Percentiles rank a stretch among this genome's conserved stretches.
These are phyloP conservation scores for Vicia sativa DNA, from an alignment of 306 rosid genomes.

Conservation along the genomic window DNA sequence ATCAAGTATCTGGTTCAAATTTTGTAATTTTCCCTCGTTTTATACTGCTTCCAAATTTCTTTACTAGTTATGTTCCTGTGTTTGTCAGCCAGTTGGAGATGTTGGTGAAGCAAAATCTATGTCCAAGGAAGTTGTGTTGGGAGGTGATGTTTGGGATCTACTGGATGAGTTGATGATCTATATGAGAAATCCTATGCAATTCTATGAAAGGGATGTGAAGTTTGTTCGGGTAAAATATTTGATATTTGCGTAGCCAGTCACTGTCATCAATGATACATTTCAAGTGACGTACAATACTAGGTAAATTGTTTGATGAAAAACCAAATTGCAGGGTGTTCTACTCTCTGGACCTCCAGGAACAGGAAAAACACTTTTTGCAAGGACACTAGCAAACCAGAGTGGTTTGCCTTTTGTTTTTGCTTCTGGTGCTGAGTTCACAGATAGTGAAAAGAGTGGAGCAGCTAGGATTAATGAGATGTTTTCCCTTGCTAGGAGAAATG, in stretches of 20 bases:
- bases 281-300: slow-evolving; percentile 18
- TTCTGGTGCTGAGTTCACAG: slow-evolving; percentile 98
- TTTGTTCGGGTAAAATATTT: slow-evolving; percentile 84
- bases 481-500: slow-evolving; percentile 91
- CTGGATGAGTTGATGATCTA: slow-evolving; percentile 96
- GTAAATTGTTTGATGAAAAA: slow-evolving; percentile 39
- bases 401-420: slow-evolving; percentile 97
- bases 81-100: slow-evolving; percentile 81
- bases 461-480: slow-evolving; percentile 92
- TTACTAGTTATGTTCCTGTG: slow-evolving; percentile 29
- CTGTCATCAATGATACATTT: slow-evolving; percentile 32
- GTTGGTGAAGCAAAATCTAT: slow-evolving; percentile 82
- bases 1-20: slow-evolving; percentile 11
- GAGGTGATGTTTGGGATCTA: slow-evolving; percentile 99
- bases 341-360: slow-evolving; percentile 99
- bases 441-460: slow-evolving; percentile 93
- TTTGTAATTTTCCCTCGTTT: slow-evolving; percentile 12
- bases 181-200: slow-evolving; percentile 98
- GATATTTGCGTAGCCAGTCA: slow-evolving; percentile 23
- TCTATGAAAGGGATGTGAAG: slow-evolving; percentile 82
- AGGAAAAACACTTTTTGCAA: slow-evolving; percentile 96
- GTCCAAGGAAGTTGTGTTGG: slow-evolving; percentile 91
- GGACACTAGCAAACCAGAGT: slow-evolving; percentile 89
- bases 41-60: slow-evolving; percentile 18
- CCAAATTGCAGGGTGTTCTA: slow-evolving; percentile 81